phyloP scores from a whole-genome alignment of 495 filamentous ascomycete genomes.

The Aspergillus hancockii region DNA sequence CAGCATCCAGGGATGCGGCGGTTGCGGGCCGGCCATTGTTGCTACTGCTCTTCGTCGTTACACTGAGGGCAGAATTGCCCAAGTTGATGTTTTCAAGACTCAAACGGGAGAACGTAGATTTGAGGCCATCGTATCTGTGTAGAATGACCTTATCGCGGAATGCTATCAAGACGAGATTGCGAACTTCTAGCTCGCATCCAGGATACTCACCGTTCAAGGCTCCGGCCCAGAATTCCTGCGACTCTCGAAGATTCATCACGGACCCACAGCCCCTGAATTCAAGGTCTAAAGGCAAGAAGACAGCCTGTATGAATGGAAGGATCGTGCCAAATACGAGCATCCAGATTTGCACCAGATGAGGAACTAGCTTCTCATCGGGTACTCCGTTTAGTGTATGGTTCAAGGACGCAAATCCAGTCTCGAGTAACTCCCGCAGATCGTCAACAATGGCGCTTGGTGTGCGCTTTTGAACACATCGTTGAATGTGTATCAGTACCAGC shows the following conservation, averaged over 20 bases:
- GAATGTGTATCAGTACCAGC: constrained; percentile 78
- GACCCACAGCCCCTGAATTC: constrained; percentile 86
- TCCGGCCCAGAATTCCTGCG: constrained; percentile 84
- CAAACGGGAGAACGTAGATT: constrained; percentile 86
- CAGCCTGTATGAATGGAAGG: constrained; percentile 92
- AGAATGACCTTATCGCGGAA: constrained; percentile 89
- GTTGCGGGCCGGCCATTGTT: constrained; percentile 62
- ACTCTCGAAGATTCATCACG: constrained; percentile 72
- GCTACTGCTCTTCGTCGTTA: constrained; percentile 49
- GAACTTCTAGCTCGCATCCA: constrained; percentile 72
- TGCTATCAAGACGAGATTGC: constrained; percentile 82
- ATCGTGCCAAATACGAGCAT: constrained; percentile 85
- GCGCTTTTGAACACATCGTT: constrained; percentile 70
- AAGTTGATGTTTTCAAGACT: constrained; percentile 79
- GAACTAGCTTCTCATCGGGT: constrained; percentile 80
- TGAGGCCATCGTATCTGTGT: constrained; percentile 79
- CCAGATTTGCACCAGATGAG: constrained; percentile 90
- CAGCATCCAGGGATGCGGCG: constrained; percentile 70
- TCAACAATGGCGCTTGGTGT: constrained; percentile 69
- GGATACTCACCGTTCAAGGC: constrained; percentile 25
- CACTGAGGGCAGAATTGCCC: constrained; percentile 47
- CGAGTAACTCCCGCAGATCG: constrained; percentile 76
- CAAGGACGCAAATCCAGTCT: constrained; percentile 81
- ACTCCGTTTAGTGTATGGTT: constrained; percentile 76
- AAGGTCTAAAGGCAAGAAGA: constrained; percentile 90